Conservation (phyloP, 257 asterid species). For the Nicotiana tabacum region DNA sequence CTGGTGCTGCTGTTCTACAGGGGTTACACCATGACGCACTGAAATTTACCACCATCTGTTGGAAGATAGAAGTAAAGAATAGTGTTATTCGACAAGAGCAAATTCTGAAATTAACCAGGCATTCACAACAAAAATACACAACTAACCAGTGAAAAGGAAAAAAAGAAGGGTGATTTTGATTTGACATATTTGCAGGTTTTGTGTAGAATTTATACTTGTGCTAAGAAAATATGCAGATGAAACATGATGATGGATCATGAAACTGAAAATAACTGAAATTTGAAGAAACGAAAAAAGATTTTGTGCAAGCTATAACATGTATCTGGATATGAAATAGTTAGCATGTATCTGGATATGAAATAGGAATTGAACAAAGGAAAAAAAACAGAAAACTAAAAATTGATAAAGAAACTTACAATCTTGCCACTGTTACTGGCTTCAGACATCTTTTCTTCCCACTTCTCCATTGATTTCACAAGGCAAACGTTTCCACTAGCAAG, state of each 20-base stretch:
- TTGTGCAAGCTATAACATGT: neutral
- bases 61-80: neutral
- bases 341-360: no score
- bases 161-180: neutral
- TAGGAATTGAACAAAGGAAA: no score
- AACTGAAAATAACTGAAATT: neutral
- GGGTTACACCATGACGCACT: constrained; percentile 69
- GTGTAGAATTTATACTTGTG: neutral
- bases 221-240: neutral
- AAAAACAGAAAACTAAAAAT: neutral
- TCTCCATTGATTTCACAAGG: constrained; percentile 42
- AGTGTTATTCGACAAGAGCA: neutral
- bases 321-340: no score
- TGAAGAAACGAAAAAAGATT: neutral
- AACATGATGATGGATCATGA: neutral
- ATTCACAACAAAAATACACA: neutral
- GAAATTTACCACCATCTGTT: constrained; percentile 60
- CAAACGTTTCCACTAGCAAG: constrained; percentile 42
- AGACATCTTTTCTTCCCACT: constrained; percentile 53
- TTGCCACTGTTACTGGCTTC: constrained; percentile 45
- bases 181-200: neutral
- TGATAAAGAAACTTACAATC: constrained; percentile 26
- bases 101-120: no score
- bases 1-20: constrained; percentile 44
- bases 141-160: neutral